These are phyloP conservation scores for Lablab purpureus DNA, from an alignment of 306 rosid species.

Conservation along the genomic window DNA sequence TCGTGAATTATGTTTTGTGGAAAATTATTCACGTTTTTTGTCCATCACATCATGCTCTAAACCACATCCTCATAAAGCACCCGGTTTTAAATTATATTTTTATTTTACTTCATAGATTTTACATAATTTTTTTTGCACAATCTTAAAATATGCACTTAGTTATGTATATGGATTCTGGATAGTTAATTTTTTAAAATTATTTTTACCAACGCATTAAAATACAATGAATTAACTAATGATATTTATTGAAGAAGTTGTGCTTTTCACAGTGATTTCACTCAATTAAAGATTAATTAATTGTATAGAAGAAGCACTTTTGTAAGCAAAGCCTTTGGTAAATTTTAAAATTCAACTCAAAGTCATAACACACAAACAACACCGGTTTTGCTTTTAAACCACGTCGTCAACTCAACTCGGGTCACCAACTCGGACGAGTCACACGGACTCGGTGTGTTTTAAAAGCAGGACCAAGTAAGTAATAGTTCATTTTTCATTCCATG, in stretches of 20 bases:
- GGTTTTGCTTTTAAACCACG: background rate
- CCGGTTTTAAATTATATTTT: too few relatives aligned
- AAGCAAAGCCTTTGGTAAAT: too few relatives aligned
- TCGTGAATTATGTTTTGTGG: too few relatives aligned
- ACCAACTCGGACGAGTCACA: constrained; percentile 27
- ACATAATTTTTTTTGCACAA: background rate
- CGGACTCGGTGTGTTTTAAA: constrained; percentile 32
- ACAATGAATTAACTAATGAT: background rate
- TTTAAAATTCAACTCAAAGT: background rate
- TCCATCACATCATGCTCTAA: too few relatives aligned
- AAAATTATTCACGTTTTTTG: too few relatives aligned
- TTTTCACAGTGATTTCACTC: too few relatives aligned
- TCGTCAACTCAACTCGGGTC: constrained; percentile 24
- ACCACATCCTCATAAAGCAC: too few relatives aligned
- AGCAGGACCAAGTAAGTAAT: background rate
- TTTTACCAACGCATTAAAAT: background rate
- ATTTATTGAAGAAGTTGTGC: too few relatives aligned
- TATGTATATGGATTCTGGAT: background rate
- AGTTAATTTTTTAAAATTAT: background rate
- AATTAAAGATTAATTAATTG: too few relatives aligned
- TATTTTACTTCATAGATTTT: too few relatives aligned
- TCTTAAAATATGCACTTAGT: background rate
- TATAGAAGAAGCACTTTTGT: too few relatives aligned
- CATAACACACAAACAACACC: background rate
- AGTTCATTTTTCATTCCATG: constrained; percentile 30